These are phyloP conservation scores for Phoma sp. DNA, from an alignment of 2,329 filamentous ascomycete species.

Conservation along the genomic window DNA sequence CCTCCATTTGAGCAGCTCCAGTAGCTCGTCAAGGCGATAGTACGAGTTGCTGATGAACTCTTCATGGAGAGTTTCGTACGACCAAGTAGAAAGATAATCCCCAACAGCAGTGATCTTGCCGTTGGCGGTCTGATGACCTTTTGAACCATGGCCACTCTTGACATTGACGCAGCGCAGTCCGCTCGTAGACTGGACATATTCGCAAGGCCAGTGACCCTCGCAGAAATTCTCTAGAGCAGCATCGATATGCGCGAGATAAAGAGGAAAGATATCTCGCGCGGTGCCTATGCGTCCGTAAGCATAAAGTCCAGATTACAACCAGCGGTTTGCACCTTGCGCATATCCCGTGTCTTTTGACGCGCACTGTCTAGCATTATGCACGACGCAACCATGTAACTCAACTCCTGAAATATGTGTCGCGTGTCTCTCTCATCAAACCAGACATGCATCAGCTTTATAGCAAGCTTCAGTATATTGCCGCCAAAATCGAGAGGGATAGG, in stretches of 20 bases:
- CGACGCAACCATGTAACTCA: constrained; percentile 58
- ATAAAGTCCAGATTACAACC: too few relatives aligned
- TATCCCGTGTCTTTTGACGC: constrained; percentile 41
- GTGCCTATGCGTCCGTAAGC: too few relatives aligned
- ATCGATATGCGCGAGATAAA: constrained; percentile 53
- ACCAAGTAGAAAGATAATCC: too few relatives aligned
- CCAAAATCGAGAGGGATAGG: constrained; percentile 58
- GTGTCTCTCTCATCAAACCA: constrained; percentile 35
- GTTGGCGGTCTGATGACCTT: too few relatives aligned
- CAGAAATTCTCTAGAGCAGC: constrained; percentile 55
- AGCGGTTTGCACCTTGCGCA: too few relatives aligned
- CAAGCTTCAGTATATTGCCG: constrained; percentile 58
- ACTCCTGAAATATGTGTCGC: constrained; percentile 51
- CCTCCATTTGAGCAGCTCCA: too few relatives aligned
- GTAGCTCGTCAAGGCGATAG: too few relatives aligned
- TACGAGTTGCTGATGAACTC: too few relatives aligned
- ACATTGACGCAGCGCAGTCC: constrained; percentile 51
- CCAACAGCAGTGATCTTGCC: too few relatives aligned
- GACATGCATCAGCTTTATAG: constrained; percentile 30
- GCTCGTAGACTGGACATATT: constrained; percentile 40
- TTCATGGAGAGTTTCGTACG: too few relatives aligned
- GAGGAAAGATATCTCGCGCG: constrained; percentile 11
- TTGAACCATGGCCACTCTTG: constrained; percentile 34
- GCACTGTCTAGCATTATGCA: constrained; percentile 58
- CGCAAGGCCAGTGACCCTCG: constrained; percentile 55